These are phyloP conservation scores for Xylariaceae sp. DNA, from an alignment of 2,329 filamentous ascomycete genomes.

Conservation along the genomic window DNA sequence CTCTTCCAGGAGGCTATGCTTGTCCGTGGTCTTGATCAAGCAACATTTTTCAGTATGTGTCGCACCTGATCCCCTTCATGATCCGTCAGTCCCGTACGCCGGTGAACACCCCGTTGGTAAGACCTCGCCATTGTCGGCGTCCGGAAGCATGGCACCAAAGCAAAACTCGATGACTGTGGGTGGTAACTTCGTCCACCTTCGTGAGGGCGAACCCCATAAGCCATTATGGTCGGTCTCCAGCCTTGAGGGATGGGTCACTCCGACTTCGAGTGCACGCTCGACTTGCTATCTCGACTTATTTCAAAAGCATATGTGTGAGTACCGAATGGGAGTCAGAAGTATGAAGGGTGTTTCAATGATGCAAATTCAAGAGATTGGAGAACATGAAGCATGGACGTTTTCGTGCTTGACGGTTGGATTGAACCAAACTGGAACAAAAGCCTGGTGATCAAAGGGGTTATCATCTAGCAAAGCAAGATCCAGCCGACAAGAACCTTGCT, in stretches of 20 bases:
- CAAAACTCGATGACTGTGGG: background rate
- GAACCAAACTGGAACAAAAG: background rate
- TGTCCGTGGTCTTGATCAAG: constrained; percentile 40
- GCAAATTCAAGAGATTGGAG: background rate
- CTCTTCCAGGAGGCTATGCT: constrained; percentile 34
- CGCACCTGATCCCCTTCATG: constrained; percentile 33
- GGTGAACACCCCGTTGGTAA: background rate
- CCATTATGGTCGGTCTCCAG: background rate
- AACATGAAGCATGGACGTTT: background rate
- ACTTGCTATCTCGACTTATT: background rate
- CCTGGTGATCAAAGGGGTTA: constrained; percentile 11
- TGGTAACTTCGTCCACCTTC: background rate
- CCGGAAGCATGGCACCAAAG: background rate
- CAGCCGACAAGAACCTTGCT: background rate
- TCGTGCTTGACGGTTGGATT: background rate
- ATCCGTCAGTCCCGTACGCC: background rate
- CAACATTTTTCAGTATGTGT: constrained; percentile 42
- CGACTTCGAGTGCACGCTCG: background rate
- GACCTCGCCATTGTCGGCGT: background rate
- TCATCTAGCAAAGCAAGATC: constrained; percentile 7
- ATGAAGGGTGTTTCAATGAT: background rate
- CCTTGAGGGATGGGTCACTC: background rate
- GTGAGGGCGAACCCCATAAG: background rate
- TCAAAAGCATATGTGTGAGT: background rate
- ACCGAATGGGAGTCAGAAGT: background rate